These are phyloP conservation scores for Dactylonectria macrodidyma DNA, from an alignment of 2,329 filamentous ascomycete species.

Conservation along the genomic window DNA sequence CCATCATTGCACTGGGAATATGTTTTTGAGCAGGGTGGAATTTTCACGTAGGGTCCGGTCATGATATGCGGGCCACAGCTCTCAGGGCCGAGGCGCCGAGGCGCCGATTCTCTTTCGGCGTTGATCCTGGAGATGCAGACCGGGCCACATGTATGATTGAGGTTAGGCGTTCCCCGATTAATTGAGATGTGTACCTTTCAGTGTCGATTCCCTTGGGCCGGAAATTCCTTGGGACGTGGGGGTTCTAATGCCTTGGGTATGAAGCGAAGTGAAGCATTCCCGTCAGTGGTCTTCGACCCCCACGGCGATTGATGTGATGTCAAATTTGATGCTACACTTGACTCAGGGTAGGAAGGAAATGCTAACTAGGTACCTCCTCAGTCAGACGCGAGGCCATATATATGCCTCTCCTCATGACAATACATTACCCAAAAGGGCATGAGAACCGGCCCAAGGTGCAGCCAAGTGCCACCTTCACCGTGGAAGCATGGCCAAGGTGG, in stretches of 20 bases:
- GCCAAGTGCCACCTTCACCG: not conserved
- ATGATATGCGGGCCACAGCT: conserved; percentile 45
- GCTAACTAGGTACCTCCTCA: not conserved
- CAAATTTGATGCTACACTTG: not conserved
- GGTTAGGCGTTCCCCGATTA: conserved; percentile 63
- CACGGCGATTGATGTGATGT: conserved; percentile 1
- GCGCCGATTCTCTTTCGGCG: conserved; percentile 34
- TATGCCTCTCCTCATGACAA: conserved; percentile 15
- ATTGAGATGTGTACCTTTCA: conserved; percentile 56
- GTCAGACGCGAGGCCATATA: conserved; percentile 6
- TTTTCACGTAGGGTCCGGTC: conserved; percentile 52
- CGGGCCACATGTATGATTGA: conserved; percentile 61
- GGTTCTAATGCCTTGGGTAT: not conserved
- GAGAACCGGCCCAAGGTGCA: not conserved
- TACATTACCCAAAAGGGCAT: conserved; percentile 1
- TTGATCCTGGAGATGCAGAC: conserved; percentile 39
- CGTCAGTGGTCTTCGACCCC: not conserved
- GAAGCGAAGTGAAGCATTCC: not conserved
- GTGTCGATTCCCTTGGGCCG: not conserved
- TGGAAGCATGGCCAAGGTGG: conserved; percentile 22
- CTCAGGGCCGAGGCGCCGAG: conserved; percentile 34
- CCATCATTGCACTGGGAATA: conserved; percentile 49
- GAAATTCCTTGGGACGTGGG: conserved; percentile 10
- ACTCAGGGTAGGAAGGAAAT: not conserved
- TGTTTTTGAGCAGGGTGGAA: conserved; percentile 54